Base-by-base conservation (phyloP, 345 rosid species). In the Gossypium mustelinum region DNA sequence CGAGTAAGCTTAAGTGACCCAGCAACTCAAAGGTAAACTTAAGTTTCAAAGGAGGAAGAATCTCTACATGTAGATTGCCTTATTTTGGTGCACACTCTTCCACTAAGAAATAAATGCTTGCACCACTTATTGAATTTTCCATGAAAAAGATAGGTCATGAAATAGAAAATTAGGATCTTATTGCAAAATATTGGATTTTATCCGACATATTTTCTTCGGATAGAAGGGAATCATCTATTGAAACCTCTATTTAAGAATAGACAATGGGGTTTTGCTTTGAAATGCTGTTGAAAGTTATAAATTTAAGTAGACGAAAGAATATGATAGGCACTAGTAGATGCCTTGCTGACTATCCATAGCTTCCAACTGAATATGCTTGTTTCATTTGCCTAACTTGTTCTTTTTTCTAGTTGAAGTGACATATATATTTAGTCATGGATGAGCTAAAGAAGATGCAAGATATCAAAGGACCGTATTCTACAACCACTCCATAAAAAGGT, bases 211-310 rank as follows among this genome's bases (percentile, higher is more conserved):
- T 58, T 43, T 72, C 65, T 72, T 58, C 16, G 18, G 34, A 24
- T 57, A 14, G 18, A 72, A 43, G 93, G 86, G 82, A 78, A 25
- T 75, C 83, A 75, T 67, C 56, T 78, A 18, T 56, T 71, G 11
- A 9, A 34, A 34, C 41, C 41, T 34, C 14, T 25, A 69, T 48
- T 52, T 57, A 39, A 56, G 20, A 55, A 18, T 27, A 55, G 72
- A 56, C 12, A 55, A 18, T 17, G 39, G 68, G 47, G 1, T 8
- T 56, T 66, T 75, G 75, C 82, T 81, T 64, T 41, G 24, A 10
- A 14, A 7, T 34, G 75, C 54, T 56, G 27, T 65, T 68, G 73
- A 72, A 73, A 60, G 58, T n/a, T 34, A 18, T 2, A 70, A 68
- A 75, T 70, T 73, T 17, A 76, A 73, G 71, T 69, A 48, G 59